These are phyloP conservation scores for Meredithiella fracta DNA, from an alignment of 2,329 filamentous ascomycete species.

Conservation along the genomic window DNA sequence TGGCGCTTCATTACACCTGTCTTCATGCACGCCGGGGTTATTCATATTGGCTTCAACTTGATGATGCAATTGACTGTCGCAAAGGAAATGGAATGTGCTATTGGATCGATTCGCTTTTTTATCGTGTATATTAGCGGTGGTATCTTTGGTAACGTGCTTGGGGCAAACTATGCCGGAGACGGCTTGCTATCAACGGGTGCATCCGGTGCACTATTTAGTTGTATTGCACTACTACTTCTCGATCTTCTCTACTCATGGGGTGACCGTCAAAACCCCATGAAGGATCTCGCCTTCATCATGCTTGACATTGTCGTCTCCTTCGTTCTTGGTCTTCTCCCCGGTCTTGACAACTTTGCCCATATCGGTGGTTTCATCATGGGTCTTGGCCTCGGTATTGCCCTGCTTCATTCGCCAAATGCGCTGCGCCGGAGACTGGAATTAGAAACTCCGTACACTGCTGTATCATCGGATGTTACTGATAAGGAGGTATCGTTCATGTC, in stretches of 20 bases:
- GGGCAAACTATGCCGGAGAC: conserved; percentile 77
- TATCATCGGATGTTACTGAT: conserved; percentile 34
- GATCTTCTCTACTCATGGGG: conserved; percentile 89
- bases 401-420: conserved; percentile 74
- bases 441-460: conserved; percentile 54
- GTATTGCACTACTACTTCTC: conserved; percentile 73
- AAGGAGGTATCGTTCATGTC: conserved; percentile 41
- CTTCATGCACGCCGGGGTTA: conserved; percentile 82
- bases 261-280: conserved; percentile 56
- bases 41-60: conserved; percentile 94
- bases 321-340: conserved; percentile 77
- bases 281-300: conserved; percentile 74
- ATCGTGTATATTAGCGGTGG: conserved; percentile 81
- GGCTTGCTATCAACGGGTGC: conserved; percentile 74
- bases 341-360: conserved; percentile 91
- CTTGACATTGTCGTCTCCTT: conserved; percentile 81
- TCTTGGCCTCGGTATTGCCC: conserved; percentile 65
- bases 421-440: conserved; percentile 59
- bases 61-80: conserved; percentile 79
- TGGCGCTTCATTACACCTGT: conserved; percentile 91
- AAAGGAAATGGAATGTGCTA: conserved; percentile 79
- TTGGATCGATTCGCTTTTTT: conserved; percentile 74
- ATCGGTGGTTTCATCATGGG: conserved; percentile 95
- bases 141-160: conserved; percentile 90
- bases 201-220: conserved; percentile 78